Percentiles rank a stretch among this genome's conserved stretches.
These are phyloP conservation scores for Aspergillus baeticus DNA, from an alignment of 495 filamentous ascomycete species.

Conservation along the genomic window DNA sequence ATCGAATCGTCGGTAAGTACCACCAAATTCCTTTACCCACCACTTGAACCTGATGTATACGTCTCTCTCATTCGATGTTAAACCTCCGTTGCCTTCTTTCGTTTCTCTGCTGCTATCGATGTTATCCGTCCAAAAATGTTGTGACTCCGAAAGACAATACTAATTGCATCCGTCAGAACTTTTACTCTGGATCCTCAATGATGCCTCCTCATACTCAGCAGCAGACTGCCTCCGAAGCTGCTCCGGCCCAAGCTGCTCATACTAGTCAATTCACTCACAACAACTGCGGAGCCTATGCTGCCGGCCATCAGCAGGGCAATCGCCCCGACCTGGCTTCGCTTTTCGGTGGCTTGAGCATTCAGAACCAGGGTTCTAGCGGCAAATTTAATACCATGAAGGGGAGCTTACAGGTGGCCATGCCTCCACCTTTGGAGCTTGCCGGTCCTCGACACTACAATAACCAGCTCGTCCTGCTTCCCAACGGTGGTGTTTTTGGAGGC, in stretches of 20 bases:
- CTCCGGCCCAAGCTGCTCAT: constrained; percentile 23
- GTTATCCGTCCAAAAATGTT: background rate
- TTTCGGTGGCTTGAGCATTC: constrained; percentile 25
- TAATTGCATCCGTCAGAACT: constrained; percentile 4
- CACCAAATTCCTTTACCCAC: no score
- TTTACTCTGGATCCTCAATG: constrained; percentile 19
- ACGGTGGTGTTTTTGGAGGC: constrained; percentile 25
- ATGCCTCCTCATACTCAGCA: constrained; percentile 29
- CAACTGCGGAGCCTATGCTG: background rate
- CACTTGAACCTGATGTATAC: no score
- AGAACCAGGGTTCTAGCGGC: constrained; percentile 26
- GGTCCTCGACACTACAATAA: constrained; percentile 29
- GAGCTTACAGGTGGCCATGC: constrained; percentile 23
- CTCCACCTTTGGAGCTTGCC: constrained; percentile 30
- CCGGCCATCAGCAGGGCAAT: constrained; percentile 17
- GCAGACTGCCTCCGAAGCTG: constrained; percentile 33
- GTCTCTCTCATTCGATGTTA: background rate
- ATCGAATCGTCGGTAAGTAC: constrained; percentile 8
- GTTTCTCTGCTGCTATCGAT: background rate
- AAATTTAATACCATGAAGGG: constrained; percentile 27
- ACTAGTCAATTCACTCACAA: constrained; percentile 24
- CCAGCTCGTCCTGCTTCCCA: constrained; percentile 32
- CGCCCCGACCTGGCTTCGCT: constrained; percentile 19
- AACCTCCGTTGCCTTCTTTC: background rate
- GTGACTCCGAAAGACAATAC: background rate